Conservation (phyloP, 805 yeast species). For the Priceomyces carsonii region DNA sequence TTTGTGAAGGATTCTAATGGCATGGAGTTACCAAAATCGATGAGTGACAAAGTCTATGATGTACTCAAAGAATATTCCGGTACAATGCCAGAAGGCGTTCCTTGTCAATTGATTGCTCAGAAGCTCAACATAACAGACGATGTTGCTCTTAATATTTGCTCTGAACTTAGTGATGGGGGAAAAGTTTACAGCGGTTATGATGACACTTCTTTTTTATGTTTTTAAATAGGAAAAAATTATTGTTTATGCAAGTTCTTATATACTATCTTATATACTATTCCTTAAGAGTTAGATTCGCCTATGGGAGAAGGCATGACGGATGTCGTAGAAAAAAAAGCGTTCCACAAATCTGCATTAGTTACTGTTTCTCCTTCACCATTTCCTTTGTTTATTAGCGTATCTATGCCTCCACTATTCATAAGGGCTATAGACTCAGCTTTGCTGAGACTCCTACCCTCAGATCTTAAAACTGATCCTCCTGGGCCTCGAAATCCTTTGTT, state of each 20-base stretch:
- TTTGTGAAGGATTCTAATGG: conserved; percentile 31
- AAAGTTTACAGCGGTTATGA: conserved; percentile 69
- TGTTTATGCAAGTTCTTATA: no score
- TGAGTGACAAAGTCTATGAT: conserved; percentile 47
- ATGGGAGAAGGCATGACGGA: no score
- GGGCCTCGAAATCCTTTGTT: conserved; percentile 6
- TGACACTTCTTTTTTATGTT: conserved; percentile 61
- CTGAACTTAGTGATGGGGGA: conserved; percentile 63
- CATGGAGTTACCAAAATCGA: conserved; percentile 13
- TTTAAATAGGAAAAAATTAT: conserved; percentile 16
- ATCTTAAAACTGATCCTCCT: conserved; percentile 10
- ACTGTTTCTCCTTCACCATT: conserved; percentile 60
- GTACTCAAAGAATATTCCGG: conserved; percentile 51
- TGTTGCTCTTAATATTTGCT: conserved; percentile 51
- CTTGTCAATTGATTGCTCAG: conserved; percentile 60
- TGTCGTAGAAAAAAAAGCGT: conserved; percentile 59
- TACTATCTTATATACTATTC: no score
- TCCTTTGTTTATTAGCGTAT: conserved; percentile 44
- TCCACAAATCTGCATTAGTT: conserved; percentile 60
- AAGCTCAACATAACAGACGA: conserved; percentile 50
- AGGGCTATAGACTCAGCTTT: conserved; percentile 56
- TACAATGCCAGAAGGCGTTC: conserved; percentile 77
- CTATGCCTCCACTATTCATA: conserved; percentile 50
- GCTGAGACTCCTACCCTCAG: conserved; percentile 35
- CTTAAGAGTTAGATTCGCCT: no score